Percentiles rank a stretch among this genome's conserved stretches.
Evolutionary conservation across 768 basidiomycete species (phyloP).

Genomic region (Podaxis sp.): DNA sequence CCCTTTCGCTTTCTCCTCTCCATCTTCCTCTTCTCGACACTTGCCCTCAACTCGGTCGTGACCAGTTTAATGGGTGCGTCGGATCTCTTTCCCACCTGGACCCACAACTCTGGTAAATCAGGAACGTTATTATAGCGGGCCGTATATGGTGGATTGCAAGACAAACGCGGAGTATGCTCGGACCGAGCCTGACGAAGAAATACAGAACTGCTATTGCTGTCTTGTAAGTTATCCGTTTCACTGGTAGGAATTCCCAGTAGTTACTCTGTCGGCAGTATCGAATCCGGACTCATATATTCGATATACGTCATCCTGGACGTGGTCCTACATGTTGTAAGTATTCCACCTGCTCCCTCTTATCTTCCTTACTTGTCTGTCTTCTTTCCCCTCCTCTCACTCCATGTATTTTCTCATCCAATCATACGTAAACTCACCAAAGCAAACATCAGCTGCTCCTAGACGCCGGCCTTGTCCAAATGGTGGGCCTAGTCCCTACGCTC

Average conservation of each 20-base stretch:
- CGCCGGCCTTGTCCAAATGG: slow-evolving; percentile 26
- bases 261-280: slow-evolving; percentile 21
- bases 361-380: background rate
- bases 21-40: slow-evolving; percentile 24
- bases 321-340: slow-evolving; percentile 4
- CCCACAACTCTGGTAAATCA: background rate
- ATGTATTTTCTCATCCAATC: background rate
- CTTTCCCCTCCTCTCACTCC: background rate
- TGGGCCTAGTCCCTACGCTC: slow-evolving; percentile 13
- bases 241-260: no score
- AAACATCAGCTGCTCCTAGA: slow-evolving; percentile 15
- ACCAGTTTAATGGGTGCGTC: slow-evolving; percentile 25
- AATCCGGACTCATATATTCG: slow-evolving; percentile 35
- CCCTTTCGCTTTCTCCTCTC: slow-evolving; percentile 23
- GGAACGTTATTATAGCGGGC: slow-evolving; percentile 21
- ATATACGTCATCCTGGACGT: slow-evolving; percentile 13
- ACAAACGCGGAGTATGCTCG: slow-evolving; percentile 23
- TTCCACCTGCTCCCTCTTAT: background rate
- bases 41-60: slow-evolving; percentile 25
- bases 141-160: slow-evolving; percentile 31
- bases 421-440: background rate
- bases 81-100: slow-evolving; percentile 10
- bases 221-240: slow-evolving; percentile 23
- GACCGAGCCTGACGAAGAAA: slow-evolving; percentile 23
- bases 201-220: slow-evolving; percentile 31